A percentile compares a stretch with the other conserved stretches of the same genome.
Evolutionary conservation across 495 filamentous ascomycete species (phyloP).

Genomic region (Penicillium argentinense): DNA sequence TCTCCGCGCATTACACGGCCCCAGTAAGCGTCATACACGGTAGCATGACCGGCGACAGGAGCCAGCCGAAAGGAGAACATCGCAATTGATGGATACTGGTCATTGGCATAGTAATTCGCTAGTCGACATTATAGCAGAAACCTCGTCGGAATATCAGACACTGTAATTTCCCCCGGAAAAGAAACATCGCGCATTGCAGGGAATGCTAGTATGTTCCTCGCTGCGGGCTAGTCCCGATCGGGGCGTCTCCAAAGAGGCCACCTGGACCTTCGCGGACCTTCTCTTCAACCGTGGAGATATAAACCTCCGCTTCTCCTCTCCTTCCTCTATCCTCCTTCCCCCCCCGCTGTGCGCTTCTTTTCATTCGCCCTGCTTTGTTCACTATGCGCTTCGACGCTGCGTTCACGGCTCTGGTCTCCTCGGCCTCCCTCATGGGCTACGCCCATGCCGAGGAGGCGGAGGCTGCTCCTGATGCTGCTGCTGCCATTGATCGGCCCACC

Average conservation of each 20-base stretch:
- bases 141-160: no score
- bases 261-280: conserved; percentile 45
- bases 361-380: conserved; percentile 23
- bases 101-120: no score
- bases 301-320: conserved; percentile 26
- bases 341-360: conserved; percentile 18
- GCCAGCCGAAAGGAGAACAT: no score
- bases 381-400: conserved; percentile 79
- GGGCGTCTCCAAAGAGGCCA: conserved; percentile 44
- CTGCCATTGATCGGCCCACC: conserved; percentile 67
- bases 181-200: no score
- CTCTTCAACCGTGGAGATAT: conserved; percentile 28
- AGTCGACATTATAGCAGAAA: no score
- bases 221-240: conserved; percentile 34
- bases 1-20: no score
- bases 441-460: conserved; percentile 72
- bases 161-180: no score
- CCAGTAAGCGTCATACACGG: no score
- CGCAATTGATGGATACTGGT: no score
- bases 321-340: conserved; percentile 21
- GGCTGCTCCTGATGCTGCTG: conserved; percentile 55
- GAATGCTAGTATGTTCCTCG: conserved; percentile 22
- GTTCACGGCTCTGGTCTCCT: conserved; percentile 63
- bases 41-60: no score
- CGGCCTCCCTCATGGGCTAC: conserved; percentile 68